phyloP scores from a whole-genome alignment of 371 early-diverging fungal genomes.

The Apophysomyces trapeziformis region DNA sequence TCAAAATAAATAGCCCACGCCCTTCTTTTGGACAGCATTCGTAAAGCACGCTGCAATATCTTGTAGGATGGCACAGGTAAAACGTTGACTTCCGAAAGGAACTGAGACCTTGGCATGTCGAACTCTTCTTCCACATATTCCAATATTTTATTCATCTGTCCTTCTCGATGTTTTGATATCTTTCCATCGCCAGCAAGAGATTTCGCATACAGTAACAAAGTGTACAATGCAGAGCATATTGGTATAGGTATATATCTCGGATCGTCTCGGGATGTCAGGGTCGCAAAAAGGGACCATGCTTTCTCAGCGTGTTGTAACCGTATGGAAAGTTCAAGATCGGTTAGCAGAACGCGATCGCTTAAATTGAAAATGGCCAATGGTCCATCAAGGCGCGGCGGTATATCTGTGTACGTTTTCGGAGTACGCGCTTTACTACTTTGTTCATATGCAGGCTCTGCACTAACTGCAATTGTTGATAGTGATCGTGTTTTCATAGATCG shows the following conservation, averaged over 20 bases:
- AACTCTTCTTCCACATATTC: conserved; percentile 31
- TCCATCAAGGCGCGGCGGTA: conserved; percentile 20
- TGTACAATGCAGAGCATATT: conserved; percentile 37
- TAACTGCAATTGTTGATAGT: conserved; percentile 18
- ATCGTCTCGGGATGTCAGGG: conserved; percentile 31
- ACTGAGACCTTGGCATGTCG: conserved; percentile 23
- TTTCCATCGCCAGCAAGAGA: conserved; percentile 17
- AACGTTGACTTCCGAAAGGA: conserved; percentile 27
- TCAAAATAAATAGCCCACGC: conserved; percentile 34
- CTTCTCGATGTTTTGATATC: conserved; percentile 24
- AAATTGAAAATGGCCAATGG: conserved; percentile 33
- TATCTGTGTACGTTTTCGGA: background rate
- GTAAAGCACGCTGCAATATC: conserved; percentile 27
- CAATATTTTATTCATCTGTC: conserved; percentile 36
- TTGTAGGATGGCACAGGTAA: conserved; percentile 41
- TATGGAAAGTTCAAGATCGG: conserved; percentile 43
- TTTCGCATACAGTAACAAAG: conserved; percentile 40
- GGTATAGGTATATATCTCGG: conserved; percentile 29
- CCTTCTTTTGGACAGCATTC: conserved; percentile 8
- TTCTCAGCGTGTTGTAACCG: conserved; percentile 41
- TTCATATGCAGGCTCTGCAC: conserved; percentile 7
- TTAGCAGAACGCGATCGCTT: conserved; percentile 27
- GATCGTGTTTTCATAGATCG: conserved; percentile 12
- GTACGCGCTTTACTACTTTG: background rate
- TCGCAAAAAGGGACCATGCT: conserved; percentile 45